Evolutionary conservation across 1,284 basidiomycete genomes (phyloP).

Genomic region (Ustilago loliicola): DNA sequence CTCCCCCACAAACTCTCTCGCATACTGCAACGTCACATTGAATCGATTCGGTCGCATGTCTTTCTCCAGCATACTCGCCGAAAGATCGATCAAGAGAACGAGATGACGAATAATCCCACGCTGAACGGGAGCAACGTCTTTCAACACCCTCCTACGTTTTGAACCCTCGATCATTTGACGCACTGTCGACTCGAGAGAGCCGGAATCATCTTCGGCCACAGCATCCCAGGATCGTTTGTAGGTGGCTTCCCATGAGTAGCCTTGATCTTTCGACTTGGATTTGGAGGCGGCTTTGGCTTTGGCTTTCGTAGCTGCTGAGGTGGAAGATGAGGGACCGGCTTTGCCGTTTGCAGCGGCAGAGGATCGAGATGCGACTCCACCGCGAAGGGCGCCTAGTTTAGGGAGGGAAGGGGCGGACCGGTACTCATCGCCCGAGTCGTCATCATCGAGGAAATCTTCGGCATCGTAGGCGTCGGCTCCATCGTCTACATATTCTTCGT

Average conservation of each 20-base stretch:
- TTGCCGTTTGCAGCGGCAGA: constrained; percentile 29
- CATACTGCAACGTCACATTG: constrained; percentile 84
- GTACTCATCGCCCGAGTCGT: constrained; percentile 55
- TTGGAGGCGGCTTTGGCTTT: constrained; percentile 19
- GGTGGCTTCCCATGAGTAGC: constrained; percentile 93
- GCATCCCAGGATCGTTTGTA: constrained; percentile 96
- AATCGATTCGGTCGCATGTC: constrained; percentile 90
- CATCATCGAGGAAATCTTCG: constrained; percentile 56
- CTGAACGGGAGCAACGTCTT: constrained; percentile 87
- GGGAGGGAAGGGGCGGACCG: constrained; percentile 42
- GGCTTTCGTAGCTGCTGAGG: constrained; percentile 18
- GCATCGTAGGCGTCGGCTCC: constrained; percentile 48
- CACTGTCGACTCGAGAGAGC: constrained; percentile 89
- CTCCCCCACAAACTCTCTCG: constrained; percentile 84
- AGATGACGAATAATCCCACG: constrained; percentile 96
- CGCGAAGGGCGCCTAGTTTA: constrained; percentile 32
- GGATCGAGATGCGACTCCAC: constrained; percentile 15
- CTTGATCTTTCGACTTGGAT: constrained; percentile 56
- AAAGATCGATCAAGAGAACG: constrained; percentile 89
- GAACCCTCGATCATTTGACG: constrained; percentile 87
- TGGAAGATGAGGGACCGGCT: constrained; percentile 17
- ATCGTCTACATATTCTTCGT: constrained; percentile 51
- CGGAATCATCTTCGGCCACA: constrained; percentile 93
- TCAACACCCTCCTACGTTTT: constrained; percentile 76
- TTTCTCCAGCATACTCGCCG: constrained; percentile 90